Conservation (phyloP, 306 rosid species). For the Fragaria iinumae region DNA sequence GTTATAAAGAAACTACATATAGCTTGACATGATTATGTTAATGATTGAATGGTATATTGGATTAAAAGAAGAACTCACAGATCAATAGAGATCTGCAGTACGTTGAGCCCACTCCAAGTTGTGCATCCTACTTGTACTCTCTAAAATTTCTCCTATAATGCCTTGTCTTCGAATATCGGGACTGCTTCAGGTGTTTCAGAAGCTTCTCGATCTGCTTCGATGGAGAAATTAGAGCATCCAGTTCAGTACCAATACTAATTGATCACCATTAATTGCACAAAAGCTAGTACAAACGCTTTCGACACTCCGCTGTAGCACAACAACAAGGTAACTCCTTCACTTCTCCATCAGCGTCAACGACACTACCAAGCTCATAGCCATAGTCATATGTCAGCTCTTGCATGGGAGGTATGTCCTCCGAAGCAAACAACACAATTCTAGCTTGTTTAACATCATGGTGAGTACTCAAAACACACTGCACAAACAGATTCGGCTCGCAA, state of each 20-base stretch:
- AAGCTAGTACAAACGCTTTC: constrained; percentile 15
- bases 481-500: constrained; percentile 31
- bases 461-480: constrained; percentile 30
- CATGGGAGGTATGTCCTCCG: constrained; percentile 23
- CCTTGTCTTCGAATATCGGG: background rate
- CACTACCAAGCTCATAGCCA: constrained; percentile 20
- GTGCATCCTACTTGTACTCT: background rate
- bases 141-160: background rate
- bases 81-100: background rate
- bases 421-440: constrained; percentile 27
- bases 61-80: background rate
- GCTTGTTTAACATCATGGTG: constrained; percentile 26
- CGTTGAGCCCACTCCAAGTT: background rate
- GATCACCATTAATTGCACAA: background rate
- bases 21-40: too few species aligned
- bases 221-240: background rate
- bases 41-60: background rate
- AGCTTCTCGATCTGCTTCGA: too few species aligned
- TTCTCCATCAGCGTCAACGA: constrained; percentile 6
- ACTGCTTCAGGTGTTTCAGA: background rate
- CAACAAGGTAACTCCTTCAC: constrained; percentile 1
- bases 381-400: constrained; percentile 23
- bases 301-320: constrained; percentile 17
- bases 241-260: background rate
- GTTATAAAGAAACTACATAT: too few species aligned